Evolutionary conservation across 2,329 filamentous ascomycete genomes (phyloP).

Genomic region (Delphinella strobiligena): DNA sequence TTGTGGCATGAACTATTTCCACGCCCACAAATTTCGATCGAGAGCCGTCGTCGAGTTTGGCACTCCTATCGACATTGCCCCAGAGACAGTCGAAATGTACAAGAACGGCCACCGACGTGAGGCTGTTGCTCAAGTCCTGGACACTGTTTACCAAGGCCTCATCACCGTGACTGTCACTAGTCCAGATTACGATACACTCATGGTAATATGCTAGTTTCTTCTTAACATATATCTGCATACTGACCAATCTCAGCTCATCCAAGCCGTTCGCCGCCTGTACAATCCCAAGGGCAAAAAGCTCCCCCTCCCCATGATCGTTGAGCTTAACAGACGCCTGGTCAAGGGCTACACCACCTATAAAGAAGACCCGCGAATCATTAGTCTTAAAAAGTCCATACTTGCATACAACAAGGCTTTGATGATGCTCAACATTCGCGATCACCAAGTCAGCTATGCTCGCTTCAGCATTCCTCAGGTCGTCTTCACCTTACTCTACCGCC

Average conservation of each 20-base stretch:
- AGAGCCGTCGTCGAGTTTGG: constrained; percentile 94
- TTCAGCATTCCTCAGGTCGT: constrained; percentile 68
- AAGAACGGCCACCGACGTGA: constrained; percentile 72
- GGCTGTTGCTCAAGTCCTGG: constrained; percentile 72
- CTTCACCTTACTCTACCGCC: constrained; percentile 64
- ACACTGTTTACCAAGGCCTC: constrained; percentile 75
- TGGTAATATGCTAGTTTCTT: constrained; percentile 38
- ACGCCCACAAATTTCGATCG: constrained; percentile 95
- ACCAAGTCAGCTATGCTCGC: constrained; percentile 85
- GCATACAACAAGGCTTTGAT: constrained; percentile 80
- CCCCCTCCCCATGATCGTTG: constrained; percentile 81
- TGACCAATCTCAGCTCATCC: constrained; percentile 53
- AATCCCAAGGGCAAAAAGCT: constrained; percentile 91
- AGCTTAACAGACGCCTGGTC: constrained; percentile 82
- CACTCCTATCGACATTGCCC: constrained; percentile 71
- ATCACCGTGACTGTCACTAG: constrained; percentile 82
- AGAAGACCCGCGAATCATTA: constrained; percentile 71
- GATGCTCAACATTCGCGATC: constrained; percentile 78
- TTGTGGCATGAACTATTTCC: constrained; percentile 99
- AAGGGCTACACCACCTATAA: constrained; percentile 90
- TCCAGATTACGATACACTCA: constrained; percentile 90
- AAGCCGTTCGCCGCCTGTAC: constrained; percentile 85
- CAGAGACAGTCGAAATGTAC: constrained; percentile 75
- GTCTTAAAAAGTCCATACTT: constrained; percentile 62
- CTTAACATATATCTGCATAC: constrained; percentile 6